phyloP scores from a whole-genome alignment of 805 yeast genomes.

The Yamadazyma laniorum region DNA sequence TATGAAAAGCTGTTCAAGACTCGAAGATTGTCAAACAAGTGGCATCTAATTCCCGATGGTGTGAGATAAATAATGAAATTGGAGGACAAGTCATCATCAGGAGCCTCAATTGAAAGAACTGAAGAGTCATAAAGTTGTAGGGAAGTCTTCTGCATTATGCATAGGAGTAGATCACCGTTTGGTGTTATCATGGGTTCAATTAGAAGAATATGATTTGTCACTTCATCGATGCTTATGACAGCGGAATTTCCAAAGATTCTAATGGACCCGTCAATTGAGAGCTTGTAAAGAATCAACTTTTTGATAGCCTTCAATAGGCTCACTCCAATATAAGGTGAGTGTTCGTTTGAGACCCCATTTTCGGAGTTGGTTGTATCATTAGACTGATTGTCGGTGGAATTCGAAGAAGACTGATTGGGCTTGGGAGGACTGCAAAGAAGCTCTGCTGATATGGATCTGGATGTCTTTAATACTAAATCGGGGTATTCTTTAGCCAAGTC shows the following conservation, averaged over 20 bases:
- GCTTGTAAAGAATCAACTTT: conserved; percentile 33
- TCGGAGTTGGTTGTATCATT: not conserved
- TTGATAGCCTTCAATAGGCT: conserved; percentile 41
- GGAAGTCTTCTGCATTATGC: conserved; percentile 24
- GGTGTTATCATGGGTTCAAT: conserved; percentile 38
- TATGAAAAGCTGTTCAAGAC: conserved; percentile 23
- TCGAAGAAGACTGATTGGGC: conserved; percentile 5
- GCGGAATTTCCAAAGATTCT: conserved; percentile 41
- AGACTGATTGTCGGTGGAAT: not conserved
- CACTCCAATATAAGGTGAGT: conserved; percentile 32
- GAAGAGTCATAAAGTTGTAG: conserved; percentile 27
- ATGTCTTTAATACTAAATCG: conserved; percentile 21
- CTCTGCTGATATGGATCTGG: conserved; percentile 23
- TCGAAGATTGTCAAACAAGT: conserved; percentile 31
- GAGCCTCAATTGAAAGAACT: conserved; percentile 14
- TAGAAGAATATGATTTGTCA: conserved; percentile 21
- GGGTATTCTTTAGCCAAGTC: conserved; percentile 24
- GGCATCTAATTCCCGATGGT: conserved; percentile 45
- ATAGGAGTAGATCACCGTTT: conserved; percentile 39
- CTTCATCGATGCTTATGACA: conserved; percentile 11
- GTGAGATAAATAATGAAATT: conserved; percentile 37
- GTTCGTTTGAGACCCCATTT: conserved; percentile 15
- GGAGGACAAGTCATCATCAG: conserved; percentile 12
- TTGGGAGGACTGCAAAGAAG: conserved; percentile 31
- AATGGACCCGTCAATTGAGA: conserved; percentile 25